These are phyloP conservation scores for Xylaria longipes DNA, from an alignment of 495 filamentous ascomycete genomes.

Conservation along the genomic window DNA sequence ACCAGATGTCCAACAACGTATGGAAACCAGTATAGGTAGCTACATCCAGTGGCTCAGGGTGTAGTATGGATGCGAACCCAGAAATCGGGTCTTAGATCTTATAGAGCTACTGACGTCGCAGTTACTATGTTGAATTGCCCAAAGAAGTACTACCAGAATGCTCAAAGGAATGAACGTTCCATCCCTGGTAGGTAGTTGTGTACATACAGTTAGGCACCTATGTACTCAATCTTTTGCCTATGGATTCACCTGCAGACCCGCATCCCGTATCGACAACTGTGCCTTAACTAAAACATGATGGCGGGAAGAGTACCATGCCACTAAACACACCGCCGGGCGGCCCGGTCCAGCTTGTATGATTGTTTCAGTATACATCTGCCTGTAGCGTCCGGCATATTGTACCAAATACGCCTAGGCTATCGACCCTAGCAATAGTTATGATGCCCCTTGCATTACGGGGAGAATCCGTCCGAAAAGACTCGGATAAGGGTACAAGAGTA, in stretches of 20 bases:
- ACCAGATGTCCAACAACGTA: not conserved
- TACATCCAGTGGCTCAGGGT: too few relatives aligned
- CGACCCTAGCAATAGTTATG: not conserved
- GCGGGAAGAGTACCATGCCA: not conserved
- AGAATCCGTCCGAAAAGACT: not conserved
- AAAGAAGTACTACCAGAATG: not conserved
- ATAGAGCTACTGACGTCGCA: not conserved
- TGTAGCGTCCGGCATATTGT: not conserved
- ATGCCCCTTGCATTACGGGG: not conserved
- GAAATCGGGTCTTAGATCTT: not conserved
- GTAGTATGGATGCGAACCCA: too few relatives aligned
- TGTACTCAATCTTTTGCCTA: not conserved
- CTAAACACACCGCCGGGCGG: not conserved
- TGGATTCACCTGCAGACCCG: not conserved
- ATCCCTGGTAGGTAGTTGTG: not conserved
- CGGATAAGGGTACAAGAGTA: not conserved
- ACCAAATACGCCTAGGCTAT: not conserved
- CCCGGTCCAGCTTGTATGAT: not conserved
- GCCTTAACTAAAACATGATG: not conserved
- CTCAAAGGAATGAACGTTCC: not conserved
- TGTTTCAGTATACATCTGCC: not conserved
- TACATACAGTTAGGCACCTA: not conserved
- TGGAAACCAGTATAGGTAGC: not conserved
- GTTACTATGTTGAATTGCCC: not conserved
- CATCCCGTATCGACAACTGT: not conserved